Evolutionary conservation across 2,329 filamentous ascomycete species (phyloP), one percentile per base, ranked within the genome.

Genomic region (Davidsoniella neocaledoniae): DNA sequence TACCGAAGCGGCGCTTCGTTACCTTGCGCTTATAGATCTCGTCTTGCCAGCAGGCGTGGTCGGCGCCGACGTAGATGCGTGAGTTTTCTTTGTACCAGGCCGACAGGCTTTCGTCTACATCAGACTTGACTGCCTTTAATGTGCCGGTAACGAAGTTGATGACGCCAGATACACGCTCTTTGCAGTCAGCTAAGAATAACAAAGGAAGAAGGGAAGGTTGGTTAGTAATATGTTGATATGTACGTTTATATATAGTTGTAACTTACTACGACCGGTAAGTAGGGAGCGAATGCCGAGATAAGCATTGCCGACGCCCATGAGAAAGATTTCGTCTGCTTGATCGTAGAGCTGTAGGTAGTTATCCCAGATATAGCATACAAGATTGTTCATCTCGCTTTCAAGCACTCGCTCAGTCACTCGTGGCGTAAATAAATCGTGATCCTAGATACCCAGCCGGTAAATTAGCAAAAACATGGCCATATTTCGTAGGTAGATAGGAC

Each of bases 291-390:
- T 76, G 1, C 86, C 87, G 2, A 83, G 70, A 59, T 91, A 94
- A 1, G 91, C 85, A 57, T 86, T 81, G n/a, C 91, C 91, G 1
- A 94, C 78, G 0, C 91, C 90, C 60, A 98, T 72, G 19, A 98
- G 70, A 60, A 94, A 84, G 14, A 96, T 76, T 48, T 90, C 77
- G 5, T 81, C 78, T 0, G 75, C 71, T 2, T 81, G 66, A 16
- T 84, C 74, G 46, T 80, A 79, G 29, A 84, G 71, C 68, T 94
- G 85, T 17, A 98, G 78, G 60, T 95, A 95, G 60, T 98, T 98
- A 58, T 95, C 88, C 91, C 91, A 98, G 12, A 98, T 69, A 59
- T 94, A 96, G 53, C 75, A 79, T 4, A 90, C 77, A 9, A 95
- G 68, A 54, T 90, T 80, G 54, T 83, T 78, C 0, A 76, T 79